Percentiles rank a stretch among this genome's conserved stretches.
Evolutionary conservation across 2,329 filamentous ascomycete species (phyloP).

Genomic region (Epichloe gansuensis): DNA sequence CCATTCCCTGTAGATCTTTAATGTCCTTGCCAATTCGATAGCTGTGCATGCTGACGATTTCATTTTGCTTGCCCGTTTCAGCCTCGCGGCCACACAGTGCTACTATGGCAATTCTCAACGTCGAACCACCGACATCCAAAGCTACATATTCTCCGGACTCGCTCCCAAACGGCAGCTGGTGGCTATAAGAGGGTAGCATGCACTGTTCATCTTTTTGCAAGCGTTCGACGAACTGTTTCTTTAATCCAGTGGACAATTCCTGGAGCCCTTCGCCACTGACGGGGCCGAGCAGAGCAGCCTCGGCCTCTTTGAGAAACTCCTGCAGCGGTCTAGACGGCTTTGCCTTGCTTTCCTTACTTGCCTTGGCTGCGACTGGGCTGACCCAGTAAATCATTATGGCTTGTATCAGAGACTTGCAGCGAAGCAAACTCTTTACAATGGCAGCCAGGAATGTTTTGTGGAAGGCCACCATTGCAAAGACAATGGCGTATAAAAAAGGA

Average conservation of each 20-base stretch:
- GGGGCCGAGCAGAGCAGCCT: conserved; percentile 36
- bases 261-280: conserved; percentile 32
- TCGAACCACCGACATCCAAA: conserved; percentile 58
- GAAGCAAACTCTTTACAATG: conserved; percentile 42
- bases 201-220: conserved; percentile 39
- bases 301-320: conserved; percentile 46
- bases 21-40: conserved; percentile 44
- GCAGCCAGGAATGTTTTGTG: conserved; percentile 41
- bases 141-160: conserved; percentile 49
- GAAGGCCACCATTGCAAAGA: conserved; percentile 44
- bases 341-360: conserved; percentile 14
- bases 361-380: conserved; percentile 25
- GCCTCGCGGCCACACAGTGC: conserved; percentile 37
- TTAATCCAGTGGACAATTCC: conserved; percentile 35
- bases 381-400: conserved; percentile 44
- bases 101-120: conserved; percentile 50
- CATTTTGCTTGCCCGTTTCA: conserved; percentile 26
- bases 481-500: conserved; percentile 35
- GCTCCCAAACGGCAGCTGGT: conserved; percentile 46
- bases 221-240: conserved; percentile 40
- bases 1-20: conserved; percentile 43
- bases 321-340: conserved; percentile 21
- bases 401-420: conserved; percentile 46
- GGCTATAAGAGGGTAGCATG: conserved; percentile 56
- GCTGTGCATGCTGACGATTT: conserved; percentile 40